Conservation (phyloP, 805 yeast genomes). For the Starmerella floris region DNA sequence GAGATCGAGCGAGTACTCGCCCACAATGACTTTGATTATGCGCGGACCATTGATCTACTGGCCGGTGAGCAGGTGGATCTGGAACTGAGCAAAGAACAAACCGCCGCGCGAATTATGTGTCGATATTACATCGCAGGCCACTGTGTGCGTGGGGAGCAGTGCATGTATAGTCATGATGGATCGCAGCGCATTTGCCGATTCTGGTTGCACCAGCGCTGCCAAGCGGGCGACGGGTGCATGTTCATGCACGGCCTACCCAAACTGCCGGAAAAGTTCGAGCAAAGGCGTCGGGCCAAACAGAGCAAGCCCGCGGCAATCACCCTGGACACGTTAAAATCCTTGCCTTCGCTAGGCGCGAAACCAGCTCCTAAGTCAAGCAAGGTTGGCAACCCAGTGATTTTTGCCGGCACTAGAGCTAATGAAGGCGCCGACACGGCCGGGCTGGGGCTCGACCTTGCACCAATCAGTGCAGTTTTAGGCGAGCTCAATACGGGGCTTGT, state of each 20-base stretch:
- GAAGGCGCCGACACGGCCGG: not conserved
- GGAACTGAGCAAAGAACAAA: conserved; percentile 15
- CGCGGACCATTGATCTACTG: conserved; percentile 21
- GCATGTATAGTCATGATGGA: conserved; percentile 36
- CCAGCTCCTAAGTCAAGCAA: not conserved
- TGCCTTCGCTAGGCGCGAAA: conserved; percentile 15
- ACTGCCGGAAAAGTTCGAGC: conserved; percentile 12
- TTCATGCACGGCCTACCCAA: conserved; percentile 32
- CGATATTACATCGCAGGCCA: conserved; percentile 33
- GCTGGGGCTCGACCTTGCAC: not conserved
- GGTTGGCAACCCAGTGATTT: not conserved
- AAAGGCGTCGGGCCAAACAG: not conserved
- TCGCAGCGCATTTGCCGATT: conserved; percentile 34
- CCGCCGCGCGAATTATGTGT: conserved; percentile 28
- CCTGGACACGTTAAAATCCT: conserved; percentile 1
- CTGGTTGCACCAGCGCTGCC: conserved; percentile 36
- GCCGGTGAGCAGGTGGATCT: conserved; percentile 6
- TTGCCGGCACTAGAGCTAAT: not conserved
- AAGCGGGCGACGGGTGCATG: conserved; percentile 33
- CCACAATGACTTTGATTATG: conserved; percentile 29
- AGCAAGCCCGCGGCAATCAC: not conserved
- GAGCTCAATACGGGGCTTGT: conserved; percentile 3
- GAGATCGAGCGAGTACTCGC: conserved; percentile 31
- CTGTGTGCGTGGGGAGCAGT: conserved; percentile 33
- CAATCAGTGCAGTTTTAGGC: conserved; percentile 7